Evolutionary conservation across 2,329 filamentous ascomycete species (phyloP), one percentile per base, ranked within the genome.

Genomic region (Trichoderma atrobrunneum): DNA sequence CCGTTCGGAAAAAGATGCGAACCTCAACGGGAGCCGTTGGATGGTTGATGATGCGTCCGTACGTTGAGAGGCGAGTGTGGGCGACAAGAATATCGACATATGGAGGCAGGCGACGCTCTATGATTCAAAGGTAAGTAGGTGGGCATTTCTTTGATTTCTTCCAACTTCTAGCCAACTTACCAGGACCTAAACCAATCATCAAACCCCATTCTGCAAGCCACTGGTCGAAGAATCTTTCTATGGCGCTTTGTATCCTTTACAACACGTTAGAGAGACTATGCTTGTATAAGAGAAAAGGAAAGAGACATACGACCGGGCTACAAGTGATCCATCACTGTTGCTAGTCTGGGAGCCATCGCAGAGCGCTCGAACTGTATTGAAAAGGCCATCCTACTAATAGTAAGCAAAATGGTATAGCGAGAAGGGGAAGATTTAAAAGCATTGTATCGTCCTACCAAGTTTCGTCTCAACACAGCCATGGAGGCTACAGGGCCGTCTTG

Each of bases 71-170:
- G 30, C 90, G 87, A 1, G 91, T 93, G 75, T 93, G 91, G 0
- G 88, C 91, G 51, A 92, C 89, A 3, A 93, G 84, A 67, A 93
- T 93, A 72, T 93, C 91, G 30, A 93, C 91, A 73, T 93, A 93
- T 0, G 91, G 91, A 0, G 91, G 91, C 0, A 93, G 85, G 1
- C 84, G 84, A 18, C 84, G 83, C 67, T 88, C 86, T 85, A 12
- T 8, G 18, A 39, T 67, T 16, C 16, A 57, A 12, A 24, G 14
- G 66, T 54, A 18, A 70, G 68, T 10, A 32, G 24, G 71, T 36
- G 56, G 26, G 21, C 30, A 14, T 24, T 24, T 21, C 26, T 56
- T 32, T 34, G 6, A 21, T 51, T 26, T n/a, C 36, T 8, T 54
- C 57, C 7, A 14, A 18, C 60, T 12, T 6, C 10, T 14, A 39